Evolutionary conservation across 1,139 yeast species (phyloP), one percentile per base, ranked within the genome.

Genomic region (Geotrichum klebahnii): DNA sequence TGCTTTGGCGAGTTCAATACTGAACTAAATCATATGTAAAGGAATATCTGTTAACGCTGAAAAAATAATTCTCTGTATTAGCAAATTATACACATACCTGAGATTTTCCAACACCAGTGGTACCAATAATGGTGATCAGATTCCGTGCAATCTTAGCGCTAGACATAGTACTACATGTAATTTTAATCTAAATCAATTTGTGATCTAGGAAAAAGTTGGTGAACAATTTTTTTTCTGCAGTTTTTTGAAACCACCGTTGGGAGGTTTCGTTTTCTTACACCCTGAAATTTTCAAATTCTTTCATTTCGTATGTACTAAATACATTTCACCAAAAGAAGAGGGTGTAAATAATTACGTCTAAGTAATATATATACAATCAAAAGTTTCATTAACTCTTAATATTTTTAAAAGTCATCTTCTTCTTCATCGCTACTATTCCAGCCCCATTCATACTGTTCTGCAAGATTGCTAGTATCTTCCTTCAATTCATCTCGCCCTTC

Each of bases 91-190:
- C 56, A 9, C 64, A 64, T 61, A 81, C 76, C 61, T 89, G 87
- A 0, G 97, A 90, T 64, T 92, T 92, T 0, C 98, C 98, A n/a
- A 89, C 97, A 0, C 98, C 98, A 0, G 98, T 92, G 34, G 97
- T 90, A 0, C 98, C 98, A 5, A 87, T 86, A n/a, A 87, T 80
- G 26, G 87, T 80, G 28, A 86, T 75, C 9, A 87, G 64, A 51
- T 66, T 67, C 23, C 45, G 39, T 33, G 44, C 45, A n/a, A 46
- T 23, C 24, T 37, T 38, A 10, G 28, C 16, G 36, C 36, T 23
- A 5, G 48, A 48, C 61, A 64, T 40, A 20, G 14, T 23, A 24
- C 26, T n/a, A 8, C 10, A 29, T 37, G 20, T 48, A 22, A 16
- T 22, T n/a, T n/a, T n/a, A n/a, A n/a, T n/a, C n/a, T n/a, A n/a